A percentile compares a stretch with the other conserved stretches of the same genome.
Conservation (phyloP, 768 basidiomycete genomes). For the Calocybe cyanea region DNA sequence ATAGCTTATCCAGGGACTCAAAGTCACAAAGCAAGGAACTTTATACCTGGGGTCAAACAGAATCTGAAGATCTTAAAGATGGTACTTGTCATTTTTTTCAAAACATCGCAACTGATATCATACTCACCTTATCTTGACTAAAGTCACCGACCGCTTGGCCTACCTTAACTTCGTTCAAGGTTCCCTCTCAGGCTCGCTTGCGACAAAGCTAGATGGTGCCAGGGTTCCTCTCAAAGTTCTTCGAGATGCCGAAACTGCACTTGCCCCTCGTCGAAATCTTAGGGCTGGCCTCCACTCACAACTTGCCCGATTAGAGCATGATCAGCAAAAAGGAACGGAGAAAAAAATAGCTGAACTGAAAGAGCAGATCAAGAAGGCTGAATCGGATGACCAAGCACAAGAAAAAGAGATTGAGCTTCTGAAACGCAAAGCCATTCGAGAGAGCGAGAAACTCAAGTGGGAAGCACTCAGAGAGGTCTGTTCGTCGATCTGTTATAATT, state of each 20-base stretch:
- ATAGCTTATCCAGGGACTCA: conserved; percentile 58
- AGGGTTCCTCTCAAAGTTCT: conserved; percentile 67
- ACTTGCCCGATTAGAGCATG: conserved; percentile 63
- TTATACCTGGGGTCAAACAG: conserved; percentile 78
- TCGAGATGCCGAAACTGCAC: conserved; percentile 61
- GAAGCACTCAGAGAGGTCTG: conserved; percentile 75
- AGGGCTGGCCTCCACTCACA: conserved; percentile 57
- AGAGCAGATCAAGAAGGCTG: conserved; percentile 62
- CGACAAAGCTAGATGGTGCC: conserved; percentile 58
- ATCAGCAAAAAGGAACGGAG: conserved; percentile 60
- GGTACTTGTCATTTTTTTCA: conserved; percentile 40
- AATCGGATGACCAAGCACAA: conserved; percentile 56
- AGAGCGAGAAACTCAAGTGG: conserved; percentile 79
- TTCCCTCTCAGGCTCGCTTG: conserved; percentile 57
- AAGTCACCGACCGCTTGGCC: conserved; percentile 78
- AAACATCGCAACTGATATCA: not conserved
- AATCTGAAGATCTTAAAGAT: conserved; percentile 72
- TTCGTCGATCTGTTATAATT: not conserved
- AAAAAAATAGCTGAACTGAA: conserved; percentile 67
- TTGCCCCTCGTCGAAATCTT: conserved; percentile 59
- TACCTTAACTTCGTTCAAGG: conserved; percentile 79
- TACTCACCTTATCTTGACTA: conserved; percentile 6
- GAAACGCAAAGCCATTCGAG: conserved; percentile 71
- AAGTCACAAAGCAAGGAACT: conserved; percentile 81
- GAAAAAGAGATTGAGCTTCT: conserved; percentile 71